phyloP scores from a whole-genome alignment of 345 rosid species.

The Citrus reticulata region DNA sequence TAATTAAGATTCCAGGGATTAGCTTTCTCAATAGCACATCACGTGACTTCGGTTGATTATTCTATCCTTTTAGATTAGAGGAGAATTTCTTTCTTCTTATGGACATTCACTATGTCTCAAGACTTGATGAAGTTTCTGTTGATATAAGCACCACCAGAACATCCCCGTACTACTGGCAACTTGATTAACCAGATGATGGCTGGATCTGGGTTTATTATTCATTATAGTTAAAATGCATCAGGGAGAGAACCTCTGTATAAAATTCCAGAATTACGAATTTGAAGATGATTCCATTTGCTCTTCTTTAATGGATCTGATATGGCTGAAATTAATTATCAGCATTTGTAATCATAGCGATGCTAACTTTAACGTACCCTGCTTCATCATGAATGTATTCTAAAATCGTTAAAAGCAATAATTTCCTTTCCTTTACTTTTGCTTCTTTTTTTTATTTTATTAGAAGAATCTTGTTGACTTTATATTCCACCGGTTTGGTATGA shows the following conservation, averaged over 20 bases:
- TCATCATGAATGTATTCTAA: neutral
- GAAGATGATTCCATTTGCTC: neutral
- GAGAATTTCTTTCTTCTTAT: neutral
- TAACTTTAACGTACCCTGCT: neutral
- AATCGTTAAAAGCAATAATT: neutral
- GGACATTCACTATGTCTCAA: neutral
- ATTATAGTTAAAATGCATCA: neutral
- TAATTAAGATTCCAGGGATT: slow-evolving; percentile 33
- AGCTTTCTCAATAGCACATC: slow-evolving; percentile 26
- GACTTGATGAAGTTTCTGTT: neutral
- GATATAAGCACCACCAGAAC: neutral
- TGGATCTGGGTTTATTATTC: neutral
- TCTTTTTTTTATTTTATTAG: neutral
- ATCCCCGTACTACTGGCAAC: neutral
- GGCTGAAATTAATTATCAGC: neutral
- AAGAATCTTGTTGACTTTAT: neutral
- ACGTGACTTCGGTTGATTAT: slow-evolving; percentile 21
- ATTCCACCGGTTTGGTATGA: neutral
- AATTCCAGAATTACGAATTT: neutral
- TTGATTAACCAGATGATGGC: neutral
- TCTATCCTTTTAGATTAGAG: neutral
- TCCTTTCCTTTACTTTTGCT: too few relatives aligned
- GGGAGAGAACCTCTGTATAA: neutral
- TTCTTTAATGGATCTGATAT: neutral
- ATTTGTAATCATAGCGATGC: neutral